Conservation (phyloP, 1,139 yeast species). For the Diutina mesorugosa region DNA sequence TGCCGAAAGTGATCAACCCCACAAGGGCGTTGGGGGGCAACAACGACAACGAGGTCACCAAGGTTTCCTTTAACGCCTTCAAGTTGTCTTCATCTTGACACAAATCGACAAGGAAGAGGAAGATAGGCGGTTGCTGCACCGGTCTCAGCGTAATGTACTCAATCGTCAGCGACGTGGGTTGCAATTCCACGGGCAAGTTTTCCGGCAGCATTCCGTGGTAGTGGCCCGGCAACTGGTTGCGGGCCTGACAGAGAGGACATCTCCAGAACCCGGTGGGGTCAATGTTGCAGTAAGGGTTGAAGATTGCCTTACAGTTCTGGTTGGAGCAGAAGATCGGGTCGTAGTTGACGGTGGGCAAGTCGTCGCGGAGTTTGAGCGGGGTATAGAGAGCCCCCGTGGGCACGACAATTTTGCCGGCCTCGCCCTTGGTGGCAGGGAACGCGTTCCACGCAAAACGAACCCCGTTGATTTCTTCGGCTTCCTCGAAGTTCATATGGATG, state of each 20-base stretch:
- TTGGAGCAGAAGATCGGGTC: conserved; percentile 83
- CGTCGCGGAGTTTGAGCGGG: conserved; percentile 73
- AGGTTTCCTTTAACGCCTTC: conserved; percentile 76
- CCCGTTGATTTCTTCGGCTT: conserved; percentile 38
- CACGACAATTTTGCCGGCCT: conserved; percentile 84
- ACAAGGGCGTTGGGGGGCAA: conserved; percentile 90
- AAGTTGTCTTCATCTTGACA: conserved; percentile 93
- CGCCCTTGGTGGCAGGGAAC: conserved; percentile 75
- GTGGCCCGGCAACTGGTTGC: conserved; percentile 84
- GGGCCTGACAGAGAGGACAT: conserved; percentile 74
- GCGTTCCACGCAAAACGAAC: conserved; percentile 39
- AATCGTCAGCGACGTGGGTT: conserved; percentile 67
- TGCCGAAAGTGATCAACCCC: conserved; percentile 88
- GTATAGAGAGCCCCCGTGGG: conserved; percentile 94
- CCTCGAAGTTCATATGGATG: conserved; percentile 30
- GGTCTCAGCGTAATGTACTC: conserved; percentile 88
- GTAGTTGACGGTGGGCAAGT: conserved; percentile 69
- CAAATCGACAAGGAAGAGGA: conserved; percentile 79
- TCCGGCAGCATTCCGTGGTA: conserved; percentile 78
- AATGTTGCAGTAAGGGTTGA: conserved; percentile 81
- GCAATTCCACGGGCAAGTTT: conserved; percentile 78
- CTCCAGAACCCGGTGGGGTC: conserved; percentile 83
- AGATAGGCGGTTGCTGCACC: conserved; percentile 85
- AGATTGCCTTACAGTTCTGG: conserved; percentile 68
- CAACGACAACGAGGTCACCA: conserved; percentile 67